Conservation (phyloP, 176 grass and related monocot species). For the Eragrostis nindensis region DNA sequence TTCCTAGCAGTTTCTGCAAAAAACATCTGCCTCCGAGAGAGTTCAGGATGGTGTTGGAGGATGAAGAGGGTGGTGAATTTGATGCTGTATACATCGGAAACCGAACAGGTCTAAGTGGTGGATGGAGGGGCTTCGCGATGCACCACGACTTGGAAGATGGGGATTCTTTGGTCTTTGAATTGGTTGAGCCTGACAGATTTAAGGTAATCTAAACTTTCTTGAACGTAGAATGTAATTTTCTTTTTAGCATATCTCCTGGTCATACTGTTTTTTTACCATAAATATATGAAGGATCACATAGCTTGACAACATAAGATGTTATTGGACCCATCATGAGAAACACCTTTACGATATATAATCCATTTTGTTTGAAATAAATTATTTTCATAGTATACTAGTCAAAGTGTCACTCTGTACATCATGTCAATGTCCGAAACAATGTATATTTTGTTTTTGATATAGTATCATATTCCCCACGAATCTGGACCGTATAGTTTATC, state of each 20-base stretch:
- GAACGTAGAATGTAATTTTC: background rate
- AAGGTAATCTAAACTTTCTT: conserved; percentile 57
- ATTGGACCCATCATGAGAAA: background rate
- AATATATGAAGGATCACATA: background rate
- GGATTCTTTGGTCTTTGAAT: conserved; percentile 89
- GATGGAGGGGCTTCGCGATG: conserved; percentile 94
- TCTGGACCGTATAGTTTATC: background rate
- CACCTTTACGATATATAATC: background rate
- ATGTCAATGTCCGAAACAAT: background rate
- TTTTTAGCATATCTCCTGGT: background rate
- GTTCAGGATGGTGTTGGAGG: conserved; percentile 83
- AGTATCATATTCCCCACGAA: background rate
- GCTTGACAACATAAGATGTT: background rate
- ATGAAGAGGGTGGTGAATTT: conserved; percentile 82
- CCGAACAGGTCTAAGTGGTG: conserved; percentile 85
- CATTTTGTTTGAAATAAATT: background rate
- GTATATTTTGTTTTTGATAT: background rate
- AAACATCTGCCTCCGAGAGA: conserved; percentile 65
- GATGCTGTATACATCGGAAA: conserved; percentile 83
- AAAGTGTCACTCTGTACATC: background rate
- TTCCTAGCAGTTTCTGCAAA: conserved; percentile 91
- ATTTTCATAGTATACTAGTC: background rate
- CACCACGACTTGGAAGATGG: conserved; percentile 86
- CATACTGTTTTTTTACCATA: background rate
- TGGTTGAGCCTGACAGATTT: conserved; percentile 71